Conservation (phyloP, 495 filamentous ascomycete species). For the Podospora didyma region DNA sequence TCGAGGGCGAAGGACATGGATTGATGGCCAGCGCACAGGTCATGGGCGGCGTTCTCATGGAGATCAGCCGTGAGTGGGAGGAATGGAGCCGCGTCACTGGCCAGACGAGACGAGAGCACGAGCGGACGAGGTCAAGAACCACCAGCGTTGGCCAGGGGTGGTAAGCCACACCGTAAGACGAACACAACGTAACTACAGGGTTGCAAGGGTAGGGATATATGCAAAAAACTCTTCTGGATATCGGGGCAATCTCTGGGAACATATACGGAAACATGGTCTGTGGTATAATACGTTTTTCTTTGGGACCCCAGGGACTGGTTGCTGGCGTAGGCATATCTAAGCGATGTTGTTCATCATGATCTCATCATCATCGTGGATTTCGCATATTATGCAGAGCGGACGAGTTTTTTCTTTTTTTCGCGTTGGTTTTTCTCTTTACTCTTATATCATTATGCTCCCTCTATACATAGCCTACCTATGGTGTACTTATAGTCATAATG, state of each 20-base stretch:
- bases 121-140: slow-evolving; percentile 19
- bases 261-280: too few species aligned
- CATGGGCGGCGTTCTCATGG: slow-evolving; percentile 88
- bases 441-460: not conserved
- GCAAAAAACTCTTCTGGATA: not conserved
- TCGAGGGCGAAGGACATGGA: slow-evolving; percentile 92
- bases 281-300: too few species aligned
- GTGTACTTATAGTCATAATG: slow-evolving; percentile 6
- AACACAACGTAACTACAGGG: not conserved
- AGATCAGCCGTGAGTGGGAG: slow-evolving; percentile 93
- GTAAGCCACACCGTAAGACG: slow-evolving; percentile 9
- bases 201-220: too few species aligned
- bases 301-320: too few species aligned
- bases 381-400: not conserved
- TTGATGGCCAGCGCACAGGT: slow-evolving; percentile 92
- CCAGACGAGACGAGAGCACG: slow-evolving; percentile 18
- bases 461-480: not conserved
- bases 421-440: not conserved
- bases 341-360: too few species aligned
- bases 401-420: not conserved
- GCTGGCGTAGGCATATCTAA: too few species aligned
- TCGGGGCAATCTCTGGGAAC: not conserved
- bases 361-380: too few species aligned
- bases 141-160: slow-evolving; percentile 22
- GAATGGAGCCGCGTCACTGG: slow-evolving; percentile 66